Evolutionary conservation across 768 basidiomycete genomes (phyloP), one percentile per base, ranked within the genome.

Genomic region (Russula dissimulans): DNA sequence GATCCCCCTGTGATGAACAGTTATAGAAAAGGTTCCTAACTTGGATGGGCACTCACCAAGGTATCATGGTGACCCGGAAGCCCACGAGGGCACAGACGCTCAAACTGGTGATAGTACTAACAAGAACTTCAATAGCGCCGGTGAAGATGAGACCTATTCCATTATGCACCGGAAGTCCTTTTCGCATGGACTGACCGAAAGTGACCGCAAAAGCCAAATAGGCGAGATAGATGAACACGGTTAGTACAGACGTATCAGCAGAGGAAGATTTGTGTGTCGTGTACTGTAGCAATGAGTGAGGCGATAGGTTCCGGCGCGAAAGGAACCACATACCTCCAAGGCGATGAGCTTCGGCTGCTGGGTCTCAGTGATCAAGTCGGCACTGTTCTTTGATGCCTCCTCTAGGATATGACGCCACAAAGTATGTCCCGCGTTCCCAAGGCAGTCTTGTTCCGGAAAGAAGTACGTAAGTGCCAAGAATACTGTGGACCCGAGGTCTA

Each of bases 141-240:
- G 95, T 97, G 70, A 97, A 89, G 1, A 91, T 89, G 36, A 99
- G 75, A 72, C 95, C 95, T 56, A 91, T 78, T 46, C 91, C 83
- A 5, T 91, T 94, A 73, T 99, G 95, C 10, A 97, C 88, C 12
- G 85, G 85, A 60, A 84, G 79, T 82, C 91, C 89, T 46, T 81
- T 79, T 57, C 84, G 79, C 73, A 93, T 81, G 44, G 85, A 85
- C 74, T 84, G 83, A 42, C 78, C 81, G 60, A 92, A 89, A 65
- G 91, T 91, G 9, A 79, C 77, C 63, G 84, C 79, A 69, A 94
- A 89, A 39, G 83, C 78, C 26, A 82, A 73, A 72, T 95, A 95
- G 18, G 90, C 85, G 32, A 88, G 66, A 69, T 86, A 90, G 51
- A 91, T 74, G 65, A 87, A 85, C 4, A 81, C 77, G 39, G 88